Evolutionary conservation across 148 eudicot species (phyloP).

Genomic region (Rheum nobile): DNA sequence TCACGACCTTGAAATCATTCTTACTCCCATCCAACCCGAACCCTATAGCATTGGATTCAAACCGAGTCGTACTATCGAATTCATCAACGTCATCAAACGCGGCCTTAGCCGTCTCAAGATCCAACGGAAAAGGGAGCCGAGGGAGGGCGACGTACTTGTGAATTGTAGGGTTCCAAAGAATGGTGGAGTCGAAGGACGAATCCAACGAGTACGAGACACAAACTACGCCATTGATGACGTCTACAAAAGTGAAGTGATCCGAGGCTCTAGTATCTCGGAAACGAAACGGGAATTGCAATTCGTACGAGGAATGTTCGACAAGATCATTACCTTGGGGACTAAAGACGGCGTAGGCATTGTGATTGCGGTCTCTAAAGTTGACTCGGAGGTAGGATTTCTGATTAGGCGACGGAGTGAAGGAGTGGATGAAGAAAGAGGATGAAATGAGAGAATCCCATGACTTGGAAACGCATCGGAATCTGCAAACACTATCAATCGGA

Average conservation of each 20-base stretch:
- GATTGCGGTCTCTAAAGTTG: neutral
- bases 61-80: neutral
- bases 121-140: neutral
- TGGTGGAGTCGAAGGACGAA: neutral
- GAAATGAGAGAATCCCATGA: neutral
- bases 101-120: neutral
- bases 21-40: neutral
- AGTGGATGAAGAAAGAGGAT: neutral
- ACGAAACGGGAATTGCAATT: neutral
- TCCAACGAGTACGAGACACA: neutral
- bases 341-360: neutral
- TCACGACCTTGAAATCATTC: neutral
- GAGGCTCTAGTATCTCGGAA: neutral
- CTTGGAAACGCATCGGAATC: neutral
- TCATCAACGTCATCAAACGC: neutral
- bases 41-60: neutral
- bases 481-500: neutral
- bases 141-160: neutral
- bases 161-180: neutral
- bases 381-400: neutral
- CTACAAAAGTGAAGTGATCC: neutral
- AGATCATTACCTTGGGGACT: neutral
- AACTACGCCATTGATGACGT: neutral
- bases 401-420: neutral
- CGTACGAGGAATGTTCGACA: neutral